These are phyloP conservation scores for Ophiostoma triangulosporum DNA, from an alignment of 2,329 filamentous ascomycete species.

Conservation along the genomic window DNA sequence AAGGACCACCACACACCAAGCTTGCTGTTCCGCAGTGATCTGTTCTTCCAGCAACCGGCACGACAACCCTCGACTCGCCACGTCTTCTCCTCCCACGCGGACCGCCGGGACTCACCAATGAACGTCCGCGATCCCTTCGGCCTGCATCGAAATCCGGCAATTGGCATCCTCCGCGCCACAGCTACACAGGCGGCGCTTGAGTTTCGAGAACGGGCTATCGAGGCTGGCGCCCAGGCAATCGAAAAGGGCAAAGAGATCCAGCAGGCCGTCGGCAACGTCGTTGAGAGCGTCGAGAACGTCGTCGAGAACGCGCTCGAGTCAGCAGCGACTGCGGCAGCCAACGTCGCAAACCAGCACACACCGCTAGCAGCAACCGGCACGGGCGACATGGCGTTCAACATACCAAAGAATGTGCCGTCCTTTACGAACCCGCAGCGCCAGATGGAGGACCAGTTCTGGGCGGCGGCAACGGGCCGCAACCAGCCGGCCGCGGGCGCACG, in stretches of 20 bases:
- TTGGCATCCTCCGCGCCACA: constrained; percentile 35
- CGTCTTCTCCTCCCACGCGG: constrained; percentile 4
- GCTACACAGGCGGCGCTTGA: constrained; percentile 31
- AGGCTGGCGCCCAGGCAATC: constrained; percentile 34
- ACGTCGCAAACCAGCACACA: constrained; percentile 9
- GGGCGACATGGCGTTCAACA: constrained; percentile 49
- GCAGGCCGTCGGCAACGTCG: constrained; percentile 18
- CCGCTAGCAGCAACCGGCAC: not conserved
- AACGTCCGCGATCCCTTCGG: constrained; percentile 31
- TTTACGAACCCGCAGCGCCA: constrained; percentile 51
- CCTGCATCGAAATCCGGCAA: constrained; percentile 22
- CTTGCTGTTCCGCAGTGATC: not conserved
- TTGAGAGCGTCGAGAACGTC: constrained; percentile 8
- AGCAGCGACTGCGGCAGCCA: not conserved
- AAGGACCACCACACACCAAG: not conserved
- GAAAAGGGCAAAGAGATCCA: constrained; percentile 26
- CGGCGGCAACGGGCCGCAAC: constrained; percentile 22
- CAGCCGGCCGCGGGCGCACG: constrained; percentile 13
- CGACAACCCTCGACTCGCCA: not conserved
- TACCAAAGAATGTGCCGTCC: constrained; percentile 57
- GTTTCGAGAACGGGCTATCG: constrained; percentile 33
- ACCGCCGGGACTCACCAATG: constrained; percentile 18
- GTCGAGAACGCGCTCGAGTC: constrained; percentile 7
- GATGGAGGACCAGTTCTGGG: constrained; percentile 54
- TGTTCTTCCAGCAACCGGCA: not conserved